Evolutionary conservation across 2,329 filamentous ascomycete species (phyloP).

Genomic region (Cephalotrichum gorgonifer): DNA sequence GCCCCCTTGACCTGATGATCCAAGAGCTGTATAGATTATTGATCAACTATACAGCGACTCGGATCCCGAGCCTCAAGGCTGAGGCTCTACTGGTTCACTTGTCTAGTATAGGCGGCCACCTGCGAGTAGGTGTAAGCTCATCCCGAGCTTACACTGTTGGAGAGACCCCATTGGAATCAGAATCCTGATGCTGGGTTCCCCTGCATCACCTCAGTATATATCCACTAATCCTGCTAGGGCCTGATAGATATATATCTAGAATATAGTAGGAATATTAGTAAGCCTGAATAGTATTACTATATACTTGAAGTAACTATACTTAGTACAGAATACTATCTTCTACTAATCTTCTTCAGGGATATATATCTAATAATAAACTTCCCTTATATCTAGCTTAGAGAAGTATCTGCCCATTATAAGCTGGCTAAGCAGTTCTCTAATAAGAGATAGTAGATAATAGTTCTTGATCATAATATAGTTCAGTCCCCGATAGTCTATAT

Average conservation of each 20-base stretch:
- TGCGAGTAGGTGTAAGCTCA: too few species aligned
- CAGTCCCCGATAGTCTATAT: background rate
- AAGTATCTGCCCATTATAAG: slow-evolving; percentile 6
- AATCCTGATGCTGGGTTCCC: too few species aligned
- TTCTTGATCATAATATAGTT: slow-evolving; percentile 7
- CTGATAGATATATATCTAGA: slow-evolving; percentile 10
- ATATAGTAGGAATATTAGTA: slow-evolving; percentile 8
- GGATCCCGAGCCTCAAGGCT: too few species aligned
- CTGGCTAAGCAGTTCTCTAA: slow-evolving; percentile 6
- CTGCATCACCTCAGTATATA: too few species aligned
- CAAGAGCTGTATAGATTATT: too few species aligned
- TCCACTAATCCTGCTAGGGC: too few species aligned
- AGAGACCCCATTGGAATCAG: too few species aligned
- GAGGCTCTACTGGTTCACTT: too few species aligned
- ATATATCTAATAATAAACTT: slow-evolving; percentile 5
- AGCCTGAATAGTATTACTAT: slow-evolving; percentile 9
- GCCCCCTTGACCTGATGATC: too few species aligned
- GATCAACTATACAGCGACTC: too few species aligned
- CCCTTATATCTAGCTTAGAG: slow-evolving; percentile 7
- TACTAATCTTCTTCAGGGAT: slow-evolving; percentile 8
- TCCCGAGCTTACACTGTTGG: too few species aligned
- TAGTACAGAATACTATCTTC: slow-evolving; percentile 7
- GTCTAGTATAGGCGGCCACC: too few species aligned
- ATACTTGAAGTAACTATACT: slow-evolving; percentile 11
- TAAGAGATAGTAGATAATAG: slow-evolving; percentile 4